Evolutionary conservation across 768 basidiomycete species (phyloP).

Genomic region (Suillus americanus): DNA sequence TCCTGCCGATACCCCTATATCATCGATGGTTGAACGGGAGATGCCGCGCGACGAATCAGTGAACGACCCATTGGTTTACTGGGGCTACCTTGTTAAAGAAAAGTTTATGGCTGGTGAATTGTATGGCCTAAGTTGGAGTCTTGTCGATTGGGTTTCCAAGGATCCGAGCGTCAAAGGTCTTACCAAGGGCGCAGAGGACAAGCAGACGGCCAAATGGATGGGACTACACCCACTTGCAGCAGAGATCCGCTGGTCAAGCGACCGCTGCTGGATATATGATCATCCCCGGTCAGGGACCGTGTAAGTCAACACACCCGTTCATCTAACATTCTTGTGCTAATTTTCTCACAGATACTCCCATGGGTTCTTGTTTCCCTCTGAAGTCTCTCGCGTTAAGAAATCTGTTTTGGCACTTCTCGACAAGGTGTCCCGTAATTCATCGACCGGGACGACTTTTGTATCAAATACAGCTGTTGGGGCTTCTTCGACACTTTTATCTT

Average conservation of each 20-base stretch:
- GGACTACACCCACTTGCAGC: slow-evolving; percentile 73
- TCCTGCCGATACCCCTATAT: slow-evolving; percentile 1
- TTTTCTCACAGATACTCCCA: slow-evolving; percentile 73
- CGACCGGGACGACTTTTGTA: slow-evolving; percentile 28
- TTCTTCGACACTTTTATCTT: slow-evolving; percentile 52
- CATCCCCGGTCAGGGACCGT: slow-evolving; percentile 94
- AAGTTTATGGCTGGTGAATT: slow-evolving; percentile 95
- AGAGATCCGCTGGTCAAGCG: slow-evolving; percentile 85
- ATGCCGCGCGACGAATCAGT: slow-evolving; percentile 11
- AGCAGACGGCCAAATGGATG: slow-evolving; percentile 94
- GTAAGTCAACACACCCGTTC: slow-evolving; percentile 41
- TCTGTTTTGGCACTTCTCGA: slow-evolving; percentile 55
- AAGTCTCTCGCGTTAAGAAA: slow-evolving; percentile 66
- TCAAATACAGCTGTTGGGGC: slow-evolving; percentile 19
- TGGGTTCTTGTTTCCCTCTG: slow-evolving; percentile 93
- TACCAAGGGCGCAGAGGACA: slow-evolving; percentile 86
- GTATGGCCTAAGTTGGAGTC: slow-evolving; percentile 85
- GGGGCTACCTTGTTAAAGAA: slow-evolving; percentile 91
- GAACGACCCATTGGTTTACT: slow-evolving; percentile 76
- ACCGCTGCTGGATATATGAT: slow-evolving; percentile 98
- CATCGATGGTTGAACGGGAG: neutral
- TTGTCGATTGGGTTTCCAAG: slow-evolving; percentile 85
- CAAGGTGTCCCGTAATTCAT: slow-evolving; percentile 37
- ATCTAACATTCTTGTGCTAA: slow-evolving; percentile 10
- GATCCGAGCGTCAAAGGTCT: slow-evolving; percentile 66